Percentiles rank a stretch among this genome's conserved stretches.
phyloP scores from a whole-genome alignment of 1,284 basidiomycete genomes.

The Veloboletus limbatus region DNA sequence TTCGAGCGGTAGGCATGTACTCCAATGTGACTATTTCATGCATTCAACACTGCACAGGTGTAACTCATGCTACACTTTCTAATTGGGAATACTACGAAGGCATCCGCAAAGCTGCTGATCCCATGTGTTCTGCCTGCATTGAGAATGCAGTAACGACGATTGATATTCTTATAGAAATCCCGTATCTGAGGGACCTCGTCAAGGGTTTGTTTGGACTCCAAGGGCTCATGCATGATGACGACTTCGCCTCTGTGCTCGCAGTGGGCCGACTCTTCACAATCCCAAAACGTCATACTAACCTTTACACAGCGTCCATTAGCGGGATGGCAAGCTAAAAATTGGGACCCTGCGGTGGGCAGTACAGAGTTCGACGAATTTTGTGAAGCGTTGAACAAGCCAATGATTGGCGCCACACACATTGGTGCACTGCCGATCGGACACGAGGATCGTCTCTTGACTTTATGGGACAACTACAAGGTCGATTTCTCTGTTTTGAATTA shows the following conservation, averaged over 20 bases:
- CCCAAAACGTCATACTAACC: constrained; percentile 2
- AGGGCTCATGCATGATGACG: constrained; percentile 67
- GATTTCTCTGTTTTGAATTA: constrained; percentile 71
- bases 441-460: constrained; percentile 41
- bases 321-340: constrained; percentile 65
- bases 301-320: constrained; percentile 40
- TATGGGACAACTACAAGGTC: constrained; percentile 45
- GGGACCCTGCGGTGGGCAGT: constrained; percentile 72
- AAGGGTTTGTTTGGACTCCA: constrained; percentile 76
- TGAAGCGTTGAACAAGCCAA: constrained; percentile 50
- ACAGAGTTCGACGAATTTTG: constrained; percentile 74
- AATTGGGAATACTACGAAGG: constrained; percentile 89
- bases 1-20: constrained; percentile 63
- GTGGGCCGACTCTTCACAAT: constrained; percentile 34
- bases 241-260: constrained; percentile 72
- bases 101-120: constrained; percentile 74
- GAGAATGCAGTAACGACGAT: constrained; percentile 67
- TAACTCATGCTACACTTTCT: constrained; percentile 69
- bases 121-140: constrained; percentile 68
- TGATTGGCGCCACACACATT: constrained; percentile 33
- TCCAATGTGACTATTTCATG: not conserved
- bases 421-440: constrained; percentile 41
- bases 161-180: constrained; percentile 60
- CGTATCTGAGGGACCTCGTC: constrained; percentile 44
- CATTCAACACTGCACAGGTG: constrained; percentile 40